Evolutionary conservation across 2,329 filamentous ascomycete genomes (phyloP), one percentile per base, ranked within the genome.

Genomic region (Hypoxylon sp.): DNA sequence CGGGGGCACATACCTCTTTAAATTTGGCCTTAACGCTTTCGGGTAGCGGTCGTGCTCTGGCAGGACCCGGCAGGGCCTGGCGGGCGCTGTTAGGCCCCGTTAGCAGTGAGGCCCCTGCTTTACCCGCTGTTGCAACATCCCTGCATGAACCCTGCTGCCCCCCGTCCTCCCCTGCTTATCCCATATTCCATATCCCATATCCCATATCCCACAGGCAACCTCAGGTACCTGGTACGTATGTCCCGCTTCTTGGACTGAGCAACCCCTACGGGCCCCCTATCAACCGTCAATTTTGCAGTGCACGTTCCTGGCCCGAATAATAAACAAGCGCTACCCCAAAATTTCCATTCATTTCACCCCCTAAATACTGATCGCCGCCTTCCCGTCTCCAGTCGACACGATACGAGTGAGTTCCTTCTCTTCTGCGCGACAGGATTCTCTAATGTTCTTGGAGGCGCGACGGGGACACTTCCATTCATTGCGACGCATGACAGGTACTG

Each of bases 21-120:
- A 74, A 76, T 76, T 75, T 75, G 69, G 65, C 38, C 64, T 65
- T 62, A 60, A 68, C 71, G 68, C 55, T 48, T 47, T 54, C 46
- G 11, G 47, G 62, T 51, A 56, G 38, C 26, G 27, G 18, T 51
- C 17, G 4, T 45, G 58, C 27, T 47, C 33, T 55, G 50, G 56
- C 59, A 55, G 59, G 59, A 45, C 48, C 45, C 46, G 52, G 38
- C 46, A 13, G n/a, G n/a, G 9, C 18, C n/a, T n/a, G n/a, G n/a
- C n/a, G n/a, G n/a, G n/a, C n/a, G n/a, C n/a, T n/a, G n/a, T n/a
- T n/a, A n/a, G n/a, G n/a, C n/a, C n/a, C n/a, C n/a, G n/a, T n/a
- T n/a, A n/a, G n/a, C n/a, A n/a, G n/a, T n/a, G n/a, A 17, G 24
- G 47, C 38, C 55, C 50, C 48, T 56, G 60, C n/a, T n/a, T 27